Evolutionary conservation across 345 rosid genomes (phyloP).

Genomic region (Melaleuca quinquenervia): DNA sequence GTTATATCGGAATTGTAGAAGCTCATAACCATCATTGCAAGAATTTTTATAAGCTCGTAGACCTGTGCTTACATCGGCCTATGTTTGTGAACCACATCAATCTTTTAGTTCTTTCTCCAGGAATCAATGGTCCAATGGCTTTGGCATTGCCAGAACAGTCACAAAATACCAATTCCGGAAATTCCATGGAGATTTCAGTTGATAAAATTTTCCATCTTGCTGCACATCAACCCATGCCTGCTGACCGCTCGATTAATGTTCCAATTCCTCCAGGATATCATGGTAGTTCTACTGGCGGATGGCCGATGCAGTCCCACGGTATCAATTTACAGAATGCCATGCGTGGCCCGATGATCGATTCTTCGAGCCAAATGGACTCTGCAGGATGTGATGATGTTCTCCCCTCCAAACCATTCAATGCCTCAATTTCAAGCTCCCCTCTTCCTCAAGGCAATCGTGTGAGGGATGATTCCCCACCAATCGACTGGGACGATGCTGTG

Average conservation of each 20-base stretch:
- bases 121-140: background rate
- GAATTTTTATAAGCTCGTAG: background rate
- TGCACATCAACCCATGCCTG: background rate
- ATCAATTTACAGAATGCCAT: background rate
- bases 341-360: accelerated
- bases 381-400: background rate
- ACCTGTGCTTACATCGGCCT: background rate
- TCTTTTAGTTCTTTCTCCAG: background rate
- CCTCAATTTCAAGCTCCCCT: background rate
- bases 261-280: background rate
- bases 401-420: background rate
- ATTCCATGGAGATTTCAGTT: background rate
- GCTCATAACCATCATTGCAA: too few relatives aligned
- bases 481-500: background rate
- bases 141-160: background rate
- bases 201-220: background rate
- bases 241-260: background rate
- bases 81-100: background rate
- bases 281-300: background rate
- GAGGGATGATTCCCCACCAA: background rate
- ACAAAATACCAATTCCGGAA: background rate
- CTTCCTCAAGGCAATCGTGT: background rate
- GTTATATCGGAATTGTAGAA: background rate
- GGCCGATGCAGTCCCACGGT: background rate
- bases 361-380: background rate